Base-by-base conservation (phyloP, 129 eudicot genomes). In the Deinandra increscens region DNA sequence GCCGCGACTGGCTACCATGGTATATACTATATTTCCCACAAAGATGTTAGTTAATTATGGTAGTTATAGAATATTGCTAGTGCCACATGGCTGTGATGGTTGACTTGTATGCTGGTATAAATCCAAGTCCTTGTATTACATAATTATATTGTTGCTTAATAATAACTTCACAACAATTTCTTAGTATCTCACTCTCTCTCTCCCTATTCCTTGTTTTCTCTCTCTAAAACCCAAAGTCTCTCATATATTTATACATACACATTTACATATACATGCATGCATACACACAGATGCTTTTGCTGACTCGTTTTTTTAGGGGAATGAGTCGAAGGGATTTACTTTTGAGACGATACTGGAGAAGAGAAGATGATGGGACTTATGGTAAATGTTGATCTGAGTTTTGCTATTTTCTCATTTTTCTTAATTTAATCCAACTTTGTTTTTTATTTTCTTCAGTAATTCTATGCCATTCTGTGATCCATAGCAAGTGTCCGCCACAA, bases 281-380 rank as follows among this genome's bases (percentile, higher is more conserved):
- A 42, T 43, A 6, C n/a, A 41, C 38, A 9, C 15, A 14, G 15
- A 37, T 33, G 20, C 56, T 13, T n/a, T 49, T 61, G 54, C 66
- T 76, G 36, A 76, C 66, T 17, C 31, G 3, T 71, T 10, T 63
- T 62, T 78, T 38, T 75, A 91, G 96, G 97, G 88, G 91, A 49
- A 79, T 81, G 85, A 83, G 84, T 78, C 79, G 84, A 76, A 76
- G 97, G 67, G 97, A 91, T 81, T 69, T 91, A 43, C 71, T 88
- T 59, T 75, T 91, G 62, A 78, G 88, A 10, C 87, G 97, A 55
- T 91, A 91, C 56, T 91, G 97, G 97, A 88, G 97, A 85, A 88
- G 94, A 71, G 97, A 91, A 72, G 97, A 86, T 62, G 97, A 91
- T 46, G 94, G 94, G 7, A 88, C 96, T 49, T 91, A 88, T 69